phyloP scores from a whole-genome alignment of 495 filamentous ascomycete species.

The Podospora tetraspora region DNA sequence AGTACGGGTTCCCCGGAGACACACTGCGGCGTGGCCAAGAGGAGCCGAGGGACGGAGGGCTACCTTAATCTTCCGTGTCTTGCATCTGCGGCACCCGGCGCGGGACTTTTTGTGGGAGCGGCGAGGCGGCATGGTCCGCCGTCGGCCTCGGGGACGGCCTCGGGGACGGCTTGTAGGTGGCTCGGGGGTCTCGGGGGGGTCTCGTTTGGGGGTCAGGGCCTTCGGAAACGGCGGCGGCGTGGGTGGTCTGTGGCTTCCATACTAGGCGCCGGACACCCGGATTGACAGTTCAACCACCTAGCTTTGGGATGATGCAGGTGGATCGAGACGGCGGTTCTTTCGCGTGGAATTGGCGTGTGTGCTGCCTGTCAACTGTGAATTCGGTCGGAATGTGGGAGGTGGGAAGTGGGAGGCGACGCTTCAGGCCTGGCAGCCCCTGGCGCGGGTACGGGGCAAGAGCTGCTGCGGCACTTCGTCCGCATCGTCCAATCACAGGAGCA shows the following conservation, averaged over 20 bases:
- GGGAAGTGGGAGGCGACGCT: background rate
- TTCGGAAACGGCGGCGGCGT: constrained; percentile 16
- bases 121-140: constrained; percentile 46
- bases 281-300: background rate
- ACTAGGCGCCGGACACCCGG: constrained; percentile 2
- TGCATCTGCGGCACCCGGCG: constrained; percentile 56
- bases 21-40: background rate
- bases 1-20: background rate
- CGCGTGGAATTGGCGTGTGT: background rate
- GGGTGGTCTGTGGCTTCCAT: constrained; percentile 15
- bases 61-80: constrained; percentile 60
- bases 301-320: background rate
- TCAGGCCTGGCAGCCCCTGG: background rate
- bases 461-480: background rate
- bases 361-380: background rate
- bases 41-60: background rate
- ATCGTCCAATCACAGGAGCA: background rate
- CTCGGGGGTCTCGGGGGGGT: background rate
- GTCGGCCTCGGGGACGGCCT: background rate
- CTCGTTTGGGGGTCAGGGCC: constrained; percentile 16
- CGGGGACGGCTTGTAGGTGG: background rate
- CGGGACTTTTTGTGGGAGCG: constrained; percentile 60
- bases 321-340: background rate
- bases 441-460: background rate
- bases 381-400: background rate